Percentiles rank a stretch among this genome's conserved stretches.
Evolutionary conservation across 1,139 yeast species (phyloP).

Genomic region (Sugiyamaella grinbergsii): DNA sequence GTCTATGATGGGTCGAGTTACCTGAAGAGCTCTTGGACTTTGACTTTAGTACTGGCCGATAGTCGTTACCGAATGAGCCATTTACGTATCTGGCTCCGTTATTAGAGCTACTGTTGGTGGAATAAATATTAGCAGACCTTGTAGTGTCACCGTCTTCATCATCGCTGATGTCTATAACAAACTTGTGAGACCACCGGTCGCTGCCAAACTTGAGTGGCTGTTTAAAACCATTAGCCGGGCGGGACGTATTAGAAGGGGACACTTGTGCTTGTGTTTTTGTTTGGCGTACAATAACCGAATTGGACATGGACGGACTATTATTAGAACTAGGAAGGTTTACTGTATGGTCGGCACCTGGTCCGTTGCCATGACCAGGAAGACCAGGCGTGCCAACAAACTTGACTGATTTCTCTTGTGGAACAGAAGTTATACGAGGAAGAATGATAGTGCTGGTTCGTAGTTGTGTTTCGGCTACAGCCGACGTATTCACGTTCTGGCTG

Average conservation of each 20-base stretch:
- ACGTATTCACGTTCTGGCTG: too few species aligned
- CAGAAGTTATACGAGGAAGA: background rate
- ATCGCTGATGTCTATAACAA: slow-evolving; percentile 32
- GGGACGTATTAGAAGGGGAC: background rate
- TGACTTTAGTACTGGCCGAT: background rate
- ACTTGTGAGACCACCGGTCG: slow-evolving; percentile 35
- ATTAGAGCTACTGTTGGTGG: background rate
- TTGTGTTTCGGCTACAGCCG: too few species aligned
- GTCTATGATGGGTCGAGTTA: slow-evolving; percentile 7
- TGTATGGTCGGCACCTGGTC: background rate
- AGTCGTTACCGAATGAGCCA: background rate
- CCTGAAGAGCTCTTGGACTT: background rate
- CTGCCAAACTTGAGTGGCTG: slow-evolving; percentile 43
- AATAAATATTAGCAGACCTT: background rate
- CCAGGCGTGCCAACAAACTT: too few species aligned
- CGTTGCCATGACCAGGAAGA: too few species aligned
- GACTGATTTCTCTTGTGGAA: too few species aligned
- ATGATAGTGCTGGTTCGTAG: background rate
- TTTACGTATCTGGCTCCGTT: background rate
- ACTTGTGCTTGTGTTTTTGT: background rate
- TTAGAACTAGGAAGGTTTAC: slow-evolving; percentile 38
- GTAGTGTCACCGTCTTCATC: slow-evolving; percentile 20
- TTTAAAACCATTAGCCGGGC: background rate
- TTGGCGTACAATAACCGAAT: too few species aligned
- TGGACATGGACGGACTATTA: background rate